phyloP scores from a whole-genome alignment of 139 green algal species.

The Asterochloris erici region DNA sequence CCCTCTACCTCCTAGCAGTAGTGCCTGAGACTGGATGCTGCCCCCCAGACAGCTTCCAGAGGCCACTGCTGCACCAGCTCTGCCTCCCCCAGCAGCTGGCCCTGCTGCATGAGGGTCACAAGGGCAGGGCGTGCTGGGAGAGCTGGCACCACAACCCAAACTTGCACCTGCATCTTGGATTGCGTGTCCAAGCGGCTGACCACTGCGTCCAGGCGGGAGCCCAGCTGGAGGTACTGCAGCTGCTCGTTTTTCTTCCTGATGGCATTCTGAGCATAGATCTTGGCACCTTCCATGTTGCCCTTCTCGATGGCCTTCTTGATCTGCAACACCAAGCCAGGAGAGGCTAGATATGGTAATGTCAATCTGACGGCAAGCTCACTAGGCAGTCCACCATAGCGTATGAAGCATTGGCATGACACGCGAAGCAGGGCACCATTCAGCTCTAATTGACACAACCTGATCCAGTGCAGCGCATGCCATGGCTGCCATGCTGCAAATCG shows the following conservation, averaged over 20 bases:
- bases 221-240: slow-evolving; percentile 95
- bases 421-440: too few relatives aligned
- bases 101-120: too few relatives aligned
- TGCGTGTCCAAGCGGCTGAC: slow-evolving; percentile 90
- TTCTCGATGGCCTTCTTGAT: slow-evolving; percentile 99
- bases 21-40: too few relatives aligned
- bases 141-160: not conserved
- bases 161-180: slow-evolving; percentile 49
- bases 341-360: not conserved
- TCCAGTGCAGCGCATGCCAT: too few relatives aligned
- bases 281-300: slow-evolving; percentile 88
- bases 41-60: too few relatives aligned
- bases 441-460: too few relatives aligned
- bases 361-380: not conserved
- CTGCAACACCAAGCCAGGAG: slow-evolving; percentile 11
- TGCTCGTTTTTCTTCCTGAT: slow-evolving; percentile 91
- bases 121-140: too few relatives aligned
- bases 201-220: slow-evolving; percentile 87
- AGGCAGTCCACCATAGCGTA: not conserved
- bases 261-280: slow-evolving; percentile 90
- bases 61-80: too few relatives aligned
- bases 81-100: too few relatives aligned
- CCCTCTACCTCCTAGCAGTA: too few relatives aligned
- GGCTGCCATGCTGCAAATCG: not conserved
- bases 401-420: not conserved